phyloP scores from a whole-genome alignment of 176 grass and related monocot genomes.

The Typha latifolia region DNA sequence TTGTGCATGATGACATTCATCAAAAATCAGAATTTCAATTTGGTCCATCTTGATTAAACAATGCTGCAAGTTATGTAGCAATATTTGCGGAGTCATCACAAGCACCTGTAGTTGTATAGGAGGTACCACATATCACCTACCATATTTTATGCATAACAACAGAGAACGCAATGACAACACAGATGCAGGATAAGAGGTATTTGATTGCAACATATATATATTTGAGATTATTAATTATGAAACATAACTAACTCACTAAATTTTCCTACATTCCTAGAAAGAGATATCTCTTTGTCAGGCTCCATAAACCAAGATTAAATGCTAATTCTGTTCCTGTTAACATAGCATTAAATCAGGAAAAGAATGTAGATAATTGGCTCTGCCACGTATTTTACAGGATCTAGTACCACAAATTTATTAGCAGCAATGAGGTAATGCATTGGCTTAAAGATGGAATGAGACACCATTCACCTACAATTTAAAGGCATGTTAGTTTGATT shows the following conservation, averaged over 20 bases:
- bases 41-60: conserved; percentile 77
- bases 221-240: no score
- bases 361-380: not conserved
- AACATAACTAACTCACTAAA: no score
- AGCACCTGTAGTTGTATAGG: conserved; percentile 47
- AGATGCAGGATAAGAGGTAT: not conserved
- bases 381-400: no score
- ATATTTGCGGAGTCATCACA: conserved; percentile 92
- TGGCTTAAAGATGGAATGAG: not conserved
- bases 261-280: no score
- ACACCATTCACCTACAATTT: not conserved
- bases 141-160: no score
- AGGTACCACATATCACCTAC: conserved; percentile 20
- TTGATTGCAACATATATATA: not conserved
- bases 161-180: not conserved
- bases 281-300: no score
- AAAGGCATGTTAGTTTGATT: not conserved
- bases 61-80: conserved; percentile 70
- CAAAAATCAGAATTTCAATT: conserved; percentile 81
- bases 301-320: not conserved
- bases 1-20: conserved; percentile 96
- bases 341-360: not conserved
- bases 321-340: not conserved
- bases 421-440: not conserved
- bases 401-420: not conserved